These are phyloP conservation scores for Beauveria sp. DNA, from an alignment of 2,329 filamentous ascomycete genomes.

Conservation along the genomic window DNA sequence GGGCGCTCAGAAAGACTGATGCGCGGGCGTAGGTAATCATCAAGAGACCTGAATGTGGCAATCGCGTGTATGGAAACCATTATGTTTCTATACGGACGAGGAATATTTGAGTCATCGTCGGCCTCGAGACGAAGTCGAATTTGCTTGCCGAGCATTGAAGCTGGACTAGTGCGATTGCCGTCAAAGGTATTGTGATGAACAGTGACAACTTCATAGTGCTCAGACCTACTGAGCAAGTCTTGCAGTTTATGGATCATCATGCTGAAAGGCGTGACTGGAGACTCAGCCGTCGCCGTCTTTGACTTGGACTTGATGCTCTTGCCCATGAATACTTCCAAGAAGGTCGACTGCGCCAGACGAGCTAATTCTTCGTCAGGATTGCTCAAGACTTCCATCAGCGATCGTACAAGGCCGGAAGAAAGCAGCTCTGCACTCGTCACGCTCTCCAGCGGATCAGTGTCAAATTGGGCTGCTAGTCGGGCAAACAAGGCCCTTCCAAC, in stretches of 20 bases:
- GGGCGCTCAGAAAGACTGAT: slow-evolving; percentile 71
- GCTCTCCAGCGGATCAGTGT: slow-evolving; percentile 80
- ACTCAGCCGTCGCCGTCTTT: slow-evolving; percentile 57
- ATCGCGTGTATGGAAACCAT: slow-evolving; percentile 99
- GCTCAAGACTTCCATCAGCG: slow-evolving; percentile 75
- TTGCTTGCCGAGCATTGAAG: slow-evolving; percentile 95
- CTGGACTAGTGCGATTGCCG: slow-evolving; percentile 80
- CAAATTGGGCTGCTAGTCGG: slow-evolving; percentile 74
- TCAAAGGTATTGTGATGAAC: slow-evolving; percentile 90
- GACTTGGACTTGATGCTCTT: slow-evolving; percentile 57
- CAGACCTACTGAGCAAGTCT: slow-evolving; percentile 88
- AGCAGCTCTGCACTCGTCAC: slow-evolving; percentile 94
- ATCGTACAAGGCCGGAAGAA: slow-evolving; percentile 80
- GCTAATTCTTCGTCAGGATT: slow-evolving; percentile 56
- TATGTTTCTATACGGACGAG: slow-evolving; percentile 79
- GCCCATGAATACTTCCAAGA: slow-evolving; percentile 90
- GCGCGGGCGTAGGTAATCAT: slow-evolving; percentile 88
- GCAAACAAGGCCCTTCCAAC: slow-evolving; percentile 63
- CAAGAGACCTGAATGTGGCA: slow-evolving; percentile 91
- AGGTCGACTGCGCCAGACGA: slow-evolving; percentile 67
- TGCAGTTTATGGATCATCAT: slow-evolving; percentile 90
- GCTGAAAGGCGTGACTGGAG: slow-evolving; percentile 77
- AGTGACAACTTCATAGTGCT: slow-evolving; percentile 96
- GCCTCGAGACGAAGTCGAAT: slow-evolving; percentile 82
- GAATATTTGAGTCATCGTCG: slow-evolving; percentile 85